Base-by-base conservation (phyloP, 2,329 filamentous ascomycete species). In the Tricladium varicosporioides region DNA sequence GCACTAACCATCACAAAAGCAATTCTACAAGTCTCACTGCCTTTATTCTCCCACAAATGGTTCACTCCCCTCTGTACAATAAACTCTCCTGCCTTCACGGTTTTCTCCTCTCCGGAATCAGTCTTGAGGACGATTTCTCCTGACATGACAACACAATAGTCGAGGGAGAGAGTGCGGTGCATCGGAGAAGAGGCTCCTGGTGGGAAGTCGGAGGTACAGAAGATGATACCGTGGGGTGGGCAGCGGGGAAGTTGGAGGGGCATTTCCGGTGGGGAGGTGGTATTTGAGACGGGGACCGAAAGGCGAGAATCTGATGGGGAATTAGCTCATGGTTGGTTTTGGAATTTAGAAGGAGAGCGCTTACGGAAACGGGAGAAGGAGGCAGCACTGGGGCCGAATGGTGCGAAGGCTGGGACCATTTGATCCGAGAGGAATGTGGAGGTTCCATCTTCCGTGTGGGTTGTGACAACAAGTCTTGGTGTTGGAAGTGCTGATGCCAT, bases 111-210 rank as follows among this genome's bases (percentile, higher is more conserved):
- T 7, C 22, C 46, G 9, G 40, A 43, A 51, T 77, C 75, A 0
- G 77, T 65, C 15, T 45, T 63, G 5, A 76, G 58, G 0, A 73
- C 71, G 13, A 76, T 71, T 63, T 74, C 73, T 4, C 75, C 75
- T 1, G 63, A 61, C 15, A 77, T 22, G 11, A 78, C 69, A 22
- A 73, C 63, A 40, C 61, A 65, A 51, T 76, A 77, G 61, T 77
- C 75, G 11, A 75, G 60, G 52, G 68, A 76, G 36, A 68, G 51
- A 1, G 75, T 76, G 9, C 75, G 74, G 58, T 77, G 75, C 71
- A 76, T 74, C 1, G 74, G 74, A 10, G 65, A 67, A 4, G 36
- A 8, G 14, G 19, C 40, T 22, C 45, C 36, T 4, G 54, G 49
- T 5, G 52, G 48, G 14, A 61, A 55, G 36, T 64, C 56, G 1